A percentile compares a stretch with the other conserved stretches of the same genome.
These are phyloP conservation scores for Mycena epipterygia DNA, from an alignment of 768 basidiomycete species.

Conservation along the genomic window DNA sequence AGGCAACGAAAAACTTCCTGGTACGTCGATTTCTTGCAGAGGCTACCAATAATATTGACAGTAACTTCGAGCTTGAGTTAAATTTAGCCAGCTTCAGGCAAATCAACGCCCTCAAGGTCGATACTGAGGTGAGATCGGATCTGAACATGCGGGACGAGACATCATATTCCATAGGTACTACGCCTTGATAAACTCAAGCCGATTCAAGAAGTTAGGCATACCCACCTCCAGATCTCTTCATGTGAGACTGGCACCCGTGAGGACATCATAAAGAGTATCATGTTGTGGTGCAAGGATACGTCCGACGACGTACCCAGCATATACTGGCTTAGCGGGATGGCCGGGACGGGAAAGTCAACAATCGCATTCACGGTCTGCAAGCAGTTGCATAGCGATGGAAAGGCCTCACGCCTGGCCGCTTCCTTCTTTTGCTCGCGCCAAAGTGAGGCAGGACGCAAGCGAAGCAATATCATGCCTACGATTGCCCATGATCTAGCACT, in stretches of 20 bases:
- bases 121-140: slow-evolving; percentile 9
- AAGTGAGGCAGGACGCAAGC: not conserved
- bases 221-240: not conserved
- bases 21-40: not conserved
- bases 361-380: slow-evolving; percentile 38
- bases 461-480: slow-evolving; percentile 2
- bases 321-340: slow-evolving; percentile 35
- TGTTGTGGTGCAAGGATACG: slow-evolving; percentile 6
- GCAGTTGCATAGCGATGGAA: slow-evolving; percentile 46
- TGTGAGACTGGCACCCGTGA: not conserved
- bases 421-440: slow-evolving; percentile 35
- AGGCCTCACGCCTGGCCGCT: slow-evolving; percentile 58
- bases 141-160: not conserved
- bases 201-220: not conserved
- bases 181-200: not conserved
- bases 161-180: not conserved
- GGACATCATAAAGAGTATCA: not conserved
- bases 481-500: slow-evolving; percentile 5
- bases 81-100: not conserved
- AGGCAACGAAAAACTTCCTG: slow-evolving; percentile 16
- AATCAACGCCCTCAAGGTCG: not conserved
- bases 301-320: slow-evolving; percentile 28
- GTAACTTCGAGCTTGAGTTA: not conserved
- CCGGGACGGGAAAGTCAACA: slow-evolving; percentile 36
- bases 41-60: no score